Conservation (phyloP, 1,139 yeast species). For the Lodderomyces jiufengensis region DNA sequence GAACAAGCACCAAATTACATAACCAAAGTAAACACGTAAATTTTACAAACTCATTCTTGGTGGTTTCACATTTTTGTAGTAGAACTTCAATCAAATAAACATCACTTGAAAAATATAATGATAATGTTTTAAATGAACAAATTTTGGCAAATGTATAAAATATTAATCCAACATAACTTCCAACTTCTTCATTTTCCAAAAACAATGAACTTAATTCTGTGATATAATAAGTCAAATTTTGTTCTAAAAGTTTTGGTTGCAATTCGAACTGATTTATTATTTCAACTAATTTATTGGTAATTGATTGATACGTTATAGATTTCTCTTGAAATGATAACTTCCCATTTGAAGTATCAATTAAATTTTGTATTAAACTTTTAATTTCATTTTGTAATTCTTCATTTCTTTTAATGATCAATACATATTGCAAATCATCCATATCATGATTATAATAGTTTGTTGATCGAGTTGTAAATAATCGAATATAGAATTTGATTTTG, state of each 20-base stretch:
- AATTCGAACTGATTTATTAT: constrained; percentile 49
- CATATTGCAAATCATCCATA: constrained; percentile 22
- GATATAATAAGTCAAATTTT: constrained; percentile 31
- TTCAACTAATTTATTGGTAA: constrained; percentile 7
- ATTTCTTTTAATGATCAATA: constrained; percentile 17
- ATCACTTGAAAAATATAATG: constrained; percentile 59
- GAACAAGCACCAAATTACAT: constrained; percentile 62
- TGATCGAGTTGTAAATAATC: not conserved
- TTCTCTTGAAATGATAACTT: not conserved
- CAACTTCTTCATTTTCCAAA: constrained; percentile 10
- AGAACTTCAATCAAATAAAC: constrained; percentile 45
- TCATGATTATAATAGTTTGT: not conserved
- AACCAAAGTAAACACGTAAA: constrained; percentile 73
- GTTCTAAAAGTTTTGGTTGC: constrained; percentile 51
- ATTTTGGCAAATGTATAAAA: constrained; percentile 63
- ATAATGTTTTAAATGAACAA: constrained; percentile 59
- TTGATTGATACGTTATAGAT: constrained; percentile 1
- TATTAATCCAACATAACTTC: constrained; percentile 22
- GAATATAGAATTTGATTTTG: too few relatives aligned
- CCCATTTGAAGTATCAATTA: constrained; percentile 1
- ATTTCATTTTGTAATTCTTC: constrained; percentile 18
- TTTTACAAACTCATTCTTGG: constrained; percentile 48
- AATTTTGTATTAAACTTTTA: not conserved
- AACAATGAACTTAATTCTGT: constrained; percentile 26
- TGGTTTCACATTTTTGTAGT: constrained; percentile 18